These are phyloP conservation scores for Metarhizium sp. DNA, from an alignment of 2,329 filamentous ascomycete genomes.

Conservation along the genomic window DNA sequence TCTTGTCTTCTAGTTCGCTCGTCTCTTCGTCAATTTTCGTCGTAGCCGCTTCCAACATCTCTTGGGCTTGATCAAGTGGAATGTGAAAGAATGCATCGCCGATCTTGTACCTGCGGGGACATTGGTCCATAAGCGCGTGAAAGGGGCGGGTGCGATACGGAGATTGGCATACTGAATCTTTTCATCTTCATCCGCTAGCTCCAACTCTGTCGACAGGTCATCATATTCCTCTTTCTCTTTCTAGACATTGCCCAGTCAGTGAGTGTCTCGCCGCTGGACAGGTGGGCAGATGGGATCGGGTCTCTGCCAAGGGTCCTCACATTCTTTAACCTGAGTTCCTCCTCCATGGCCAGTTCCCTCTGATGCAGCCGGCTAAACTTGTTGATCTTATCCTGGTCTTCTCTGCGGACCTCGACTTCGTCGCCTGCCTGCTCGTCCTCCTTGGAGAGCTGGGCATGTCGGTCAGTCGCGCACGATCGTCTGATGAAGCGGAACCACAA, in stretches of 20 bases:
- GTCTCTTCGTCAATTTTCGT: constrained; percentile 71
- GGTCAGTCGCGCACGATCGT: constrained; percentile 8
- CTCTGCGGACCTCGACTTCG: constrained; percentile 87
- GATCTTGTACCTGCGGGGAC: constrained; percentile 70
- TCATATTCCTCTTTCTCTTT: constrained; percentile 98
- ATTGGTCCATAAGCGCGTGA: neutral
- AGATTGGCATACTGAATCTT: constrained; percentile 60
- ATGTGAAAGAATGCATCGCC: constrained; percentile 92
- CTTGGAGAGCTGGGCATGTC: constrained; percentile 63
- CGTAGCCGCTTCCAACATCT: constrained; percentile 65
- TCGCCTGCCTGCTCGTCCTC: constrained; percentile 76
- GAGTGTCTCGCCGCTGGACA: neutral
- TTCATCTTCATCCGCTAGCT: constrained; percentile 92
- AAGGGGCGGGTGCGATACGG: constrained; percentile 21
- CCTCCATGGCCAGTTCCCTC: constrained; percentile 68
- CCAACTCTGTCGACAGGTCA: constrained; percentile 82
- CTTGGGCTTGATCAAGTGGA: constrained; percentile 74
- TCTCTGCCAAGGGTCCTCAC: constrained; percentile 38
- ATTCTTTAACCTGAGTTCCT: constrained; percentile 70
- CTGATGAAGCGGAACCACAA: neutral
- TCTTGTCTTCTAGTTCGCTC: constrained; percentile 63
- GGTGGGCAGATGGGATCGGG: neutral
- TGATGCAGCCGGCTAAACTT: constrained; percentile 91
- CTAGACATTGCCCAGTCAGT: constrained; percentile 34
- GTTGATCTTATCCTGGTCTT: constrained; percentile 99